Conservation (phyloP, 2,329 filamentous ascomycete species). For the Ophiostoma ulmi region DNA sequence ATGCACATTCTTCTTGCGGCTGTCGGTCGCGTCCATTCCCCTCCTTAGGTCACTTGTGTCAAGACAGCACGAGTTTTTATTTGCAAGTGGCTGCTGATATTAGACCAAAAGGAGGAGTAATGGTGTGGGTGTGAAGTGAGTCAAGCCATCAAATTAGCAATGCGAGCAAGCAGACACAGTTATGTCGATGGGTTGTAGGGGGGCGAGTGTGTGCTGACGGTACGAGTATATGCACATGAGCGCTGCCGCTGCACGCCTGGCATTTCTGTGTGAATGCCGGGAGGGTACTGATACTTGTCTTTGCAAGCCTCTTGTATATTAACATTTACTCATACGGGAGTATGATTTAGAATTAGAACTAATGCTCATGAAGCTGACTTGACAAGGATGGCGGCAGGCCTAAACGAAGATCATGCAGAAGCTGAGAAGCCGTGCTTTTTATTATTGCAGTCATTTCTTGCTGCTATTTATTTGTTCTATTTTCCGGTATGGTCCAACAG, state of each 20-base stretch:
- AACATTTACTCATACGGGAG: too few species aligned
- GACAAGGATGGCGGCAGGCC: conserved; percentile 18
- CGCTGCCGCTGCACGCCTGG: neutral
- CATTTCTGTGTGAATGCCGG: neutral
- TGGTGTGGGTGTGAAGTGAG: neutral
- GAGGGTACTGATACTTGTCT: neutral
- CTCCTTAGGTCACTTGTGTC: neutral
- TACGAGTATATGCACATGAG: neutral
- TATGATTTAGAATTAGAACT: too few species aligned
- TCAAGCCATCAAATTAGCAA: neutral
- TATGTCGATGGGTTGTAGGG: too few species aligned
- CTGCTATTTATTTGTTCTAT: neutral
- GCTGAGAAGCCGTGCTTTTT: conserved; percentile 23
- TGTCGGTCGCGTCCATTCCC: neutral
- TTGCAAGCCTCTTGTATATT: neutral
- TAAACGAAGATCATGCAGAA: conserved; percentile 26
- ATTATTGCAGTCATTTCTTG: conserved; percentile 17
- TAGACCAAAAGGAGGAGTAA: neutral
- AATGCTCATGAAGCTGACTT: neutral
- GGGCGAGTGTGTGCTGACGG: neutral
- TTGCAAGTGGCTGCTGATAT: neutral
- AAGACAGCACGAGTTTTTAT: neutral
- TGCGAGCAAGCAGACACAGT: neutral
- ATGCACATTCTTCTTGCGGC: neutral
- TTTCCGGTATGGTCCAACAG: neutral